phyloP scores from a whole-genome alignment of 495 filamentous ascomycete genomes.

The Niebla homalea region DNA sequence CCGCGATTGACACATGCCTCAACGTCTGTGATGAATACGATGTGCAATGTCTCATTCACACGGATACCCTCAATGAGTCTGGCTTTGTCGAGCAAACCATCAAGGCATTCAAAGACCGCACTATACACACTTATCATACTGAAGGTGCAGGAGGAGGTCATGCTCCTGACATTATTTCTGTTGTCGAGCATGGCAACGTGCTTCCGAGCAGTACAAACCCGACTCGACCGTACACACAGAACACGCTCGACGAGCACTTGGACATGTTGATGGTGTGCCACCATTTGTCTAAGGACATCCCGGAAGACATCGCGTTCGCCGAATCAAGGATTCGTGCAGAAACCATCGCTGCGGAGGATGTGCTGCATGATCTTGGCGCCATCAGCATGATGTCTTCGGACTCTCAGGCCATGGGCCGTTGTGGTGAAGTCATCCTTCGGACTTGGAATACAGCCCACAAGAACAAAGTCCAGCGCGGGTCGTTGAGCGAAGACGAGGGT shows the following conservation, averaged over 20 bases:
- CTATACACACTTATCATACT: constrained; percentile 97
- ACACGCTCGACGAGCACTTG: constrained; percentile 93
- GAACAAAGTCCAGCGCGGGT: constrained; percentile 81
- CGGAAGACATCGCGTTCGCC: constrained; percentile 92
- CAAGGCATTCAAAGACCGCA: constrained; percentile 71
- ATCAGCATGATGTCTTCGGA: constrained; percentile 98
- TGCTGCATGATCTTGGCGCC: constrained; percentile 88
- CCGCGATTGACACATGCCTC: constrained; percentile 85
- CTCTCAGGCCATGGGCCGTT: constrained; percentile 95
- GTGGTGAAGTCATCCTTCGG: constrained; percentile 84
- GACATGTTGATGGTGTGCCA: constrained; percentile 99
- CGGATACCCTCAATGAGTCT: constrained; percentile 93
- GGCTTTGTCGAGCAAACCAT: constrained; percentile 94
- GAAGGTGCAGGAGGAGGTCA: constrained; percentile 95
- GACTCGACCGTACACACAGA: constrained; percentile 79
- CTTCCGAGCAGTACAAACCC: constrained; percentile 89
- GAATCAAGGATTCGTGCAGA: constrained; percentile 90
- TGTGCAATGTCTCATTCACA: constrained; percentile 92
- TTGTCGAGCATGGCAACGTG: constrained; percentile 86
- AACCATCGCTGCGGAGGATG: constrained; percentile 95
- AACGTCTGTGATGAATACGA: constrained; percentile 80
- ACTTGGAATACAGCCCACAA: constrained; percentile 99
- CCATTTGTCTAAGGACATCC: constrained; percentile 80
- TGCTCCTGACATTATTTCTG: constrained; percentile 90
- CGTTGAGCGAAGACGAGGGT: constrained; percentile 61